A percentile compares a stretch with the other conserved stretches of the same genome.
Conservation (phyloP, 1,284 basidiomycete genomes). For the Puccinia brachypodii region DNA sequence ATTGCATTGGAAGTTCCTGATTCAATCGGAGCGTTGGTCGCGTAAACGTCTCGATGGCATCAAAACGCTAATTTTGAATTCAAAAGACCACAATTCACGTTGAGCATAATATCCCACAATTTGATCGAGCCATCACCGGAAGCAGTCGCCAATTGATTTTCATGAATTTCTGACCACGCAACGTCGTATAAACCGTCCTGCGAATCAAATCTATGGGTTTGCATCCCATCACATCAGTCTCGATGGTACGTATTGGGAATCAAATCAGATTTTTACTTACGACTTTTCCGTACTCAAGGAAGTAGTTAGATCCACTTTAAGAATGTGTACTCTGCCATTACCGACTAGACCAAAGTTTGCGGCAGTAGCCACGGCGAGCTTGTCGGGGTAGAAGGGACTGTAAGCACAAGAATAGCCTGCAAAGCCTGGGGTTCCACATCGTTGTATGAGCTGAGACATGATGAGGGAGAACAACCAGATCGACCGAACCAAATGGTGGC, state of each 20-base stretch:
- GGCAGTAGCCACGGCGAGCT: slow-evolving; percentile 80
- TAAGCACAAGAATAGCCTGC: slow-evolving; percentile 84
- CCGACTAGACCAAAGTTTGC: slow-evolving; percentile 95
- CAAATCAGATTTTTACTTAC: not conserved
- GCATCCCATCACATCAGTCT: slow-evolving; percentile 46
- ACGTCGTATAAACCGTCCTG: slow-evolving; percentile 90
- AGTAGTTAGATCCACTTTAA: slow-evolving; percentile 52
- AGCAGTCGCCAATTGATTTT: slow-evolving; percentile 85
- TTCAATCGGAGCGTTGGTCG: slow-evolving; percentile 51
- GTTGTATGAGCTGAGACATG: slow-evolving; percentile 22
- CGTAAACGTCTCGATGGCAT: slow-evolving; percentile 4
- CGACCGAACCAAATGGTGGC: too few species aligned
- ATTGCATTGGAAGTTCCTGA: slow-evolving; percentile 81
- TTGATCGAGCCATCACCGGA: slow-evolving; percentile 89
- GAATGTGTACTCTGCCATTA: slow-evolving; percentile 79
- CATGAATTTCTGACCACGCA: slow-evolving; percentile 89
- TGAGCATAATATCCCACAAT: slow-evolving; percentile 84
- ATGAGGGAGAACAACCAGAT: too few species aligned
- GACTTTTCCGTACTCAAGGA: slow-evolving; percentile 11
- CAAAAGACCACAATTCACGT: slow-evolving; percentile 63
- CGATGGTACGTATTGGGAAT: not conserved
- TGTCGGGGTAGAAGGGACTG: slow-evolving; percentile 83
- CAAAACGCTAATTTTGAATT: not conserved
- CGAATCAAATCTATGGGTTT: slow-evolving; percentile 72
- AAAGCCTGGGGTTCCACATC: slow-evolving; percentile 60